phyloP scores from a whole-genome alignment of 306 rosid species.

The Corylus avellana region DNA sequence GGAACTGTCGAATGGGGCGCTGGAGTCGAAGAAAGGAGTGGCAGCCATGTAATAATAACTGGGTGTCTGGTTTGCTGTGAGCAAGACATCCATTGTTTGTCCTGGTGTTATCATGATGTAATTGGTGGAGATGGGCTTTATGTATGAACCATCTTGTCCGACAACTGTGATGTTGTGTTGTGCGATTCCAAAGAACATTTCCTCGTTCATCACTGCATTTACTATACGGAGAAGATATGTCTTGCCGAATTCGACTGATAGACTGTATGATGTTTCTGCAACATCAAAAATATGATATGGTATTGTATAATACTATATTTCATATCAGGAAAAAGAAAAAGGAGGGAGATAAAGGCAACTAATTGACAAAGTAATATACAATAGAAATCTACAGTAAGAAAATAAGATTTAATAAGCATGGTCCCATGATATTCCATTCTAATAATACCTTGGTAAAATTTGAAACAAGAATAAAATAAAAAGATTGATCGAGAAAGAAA shows the following conservation, averaged over 20 bases:
- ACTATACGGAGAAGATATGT: slow-evolving; percentile 23
- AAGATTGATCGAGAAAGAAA: too few relatives aligned
- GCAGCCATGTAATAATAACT: slow-evolving; percentile 38
- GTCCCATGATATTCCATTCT: too few relatives aligned
- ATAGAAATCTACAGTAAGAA: too few relatives aligned
- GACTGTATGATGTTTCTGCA: slow-evolving; percentile 35
- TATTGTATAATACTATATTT: too few relatives aligned
- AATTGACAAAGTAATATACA: too few relatives aligned
- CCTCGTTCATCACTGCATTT: slow-evolving; percentile 41
- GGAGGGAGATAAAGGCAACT: too few relatives aligned
- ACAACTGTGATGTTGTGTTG: slow-evolving; percentile 41
- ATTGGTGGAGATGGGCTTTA: slow-evolving; percentile 30
- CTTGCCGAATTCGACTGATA: slow-evolving; percentile 10
- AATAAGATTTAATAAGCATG: too few relatives aligned
- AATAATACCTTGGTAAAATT: too few relatives aligned
- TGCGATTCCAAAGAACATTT: slow-evolving; percentile 40
- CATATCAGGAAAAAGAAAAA: too few relatives aligned
- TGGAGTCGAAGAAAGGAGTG: slow-evolving; percentile 21
- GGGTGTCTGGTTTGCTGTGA: slow-evolving; percentile 31
- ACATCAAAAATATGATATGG: background rate
- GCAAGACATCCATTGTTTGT: slow-evolving; percentile 50
- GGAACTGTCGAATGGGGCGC: background rate
- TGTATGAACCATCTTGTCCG: slow-evolving; percentile 37
- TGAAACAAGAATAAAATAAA: too few relatives aligned
- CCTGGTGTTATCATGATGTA: slow-evolving; percentile 50